A percentile compares a stretch with the other conserved stretches of the same genome.
phyloP scores from a whole-genome alignment of 2,329 filamentous ascomycete genomes.

The Colletotrichum orbiculare region DNA sequence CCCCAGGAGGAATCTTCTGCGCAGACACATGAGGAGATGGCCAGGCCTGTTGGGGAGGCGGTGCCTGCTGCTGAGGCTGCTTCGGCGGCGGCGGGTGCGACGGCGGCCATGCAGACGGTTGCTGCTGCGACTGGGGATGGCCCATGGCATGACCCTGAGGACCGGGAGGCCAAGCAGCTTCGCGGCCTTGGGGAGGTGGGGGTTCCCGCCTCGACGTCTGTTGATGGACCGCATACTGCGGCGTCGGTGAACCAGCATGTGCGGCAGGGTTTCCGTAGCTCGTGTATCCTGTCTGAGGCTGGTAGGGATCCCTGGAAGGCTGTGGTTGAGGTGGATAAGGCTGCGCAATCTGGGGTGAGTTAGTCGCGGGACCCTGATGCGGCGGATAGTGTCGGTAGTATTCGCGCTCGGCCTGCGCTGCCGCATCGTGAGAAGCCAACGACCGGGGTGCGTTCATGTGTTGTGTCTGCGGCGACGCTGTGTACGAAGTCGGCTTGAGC shows the following conservation, averaged over 20 bases:
- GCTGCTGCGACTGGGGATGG: conserved; percentile 43
- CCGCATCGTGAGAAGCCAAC: conserved; percentile 53
- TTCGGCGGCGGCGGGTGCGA: conserved; percentile 48
- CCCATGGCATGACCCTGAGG: conserved; percentile 40
- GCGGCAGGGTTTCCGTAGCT: conserved; percentile 51
- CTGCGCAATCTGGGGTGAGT: conserved; percentile 59
- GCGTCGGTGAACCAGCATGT: conserved; percentile 62
- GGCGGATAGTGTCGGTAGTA: conserved; percentile 59
- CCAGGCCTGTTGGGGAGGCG: conserved; percentile 47
- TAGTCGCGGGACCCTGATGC: conserved; percentile 50
- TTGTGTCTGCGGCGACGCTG: conserved; percentile 62
- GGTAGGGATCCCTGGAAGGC: conserved; percentile 52
- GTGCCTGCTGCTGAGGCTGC: conserved; percentile 39
- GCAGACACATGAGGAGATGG: conserved; percentile 50
- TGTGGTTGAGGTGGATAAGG: conserved; percentile 57
- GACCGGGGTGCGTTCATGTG: conserved; percentile 58
- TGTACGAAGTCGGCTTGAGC: conserved; percentile 61
- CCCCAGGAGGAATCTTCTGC: conserved; percentile 49
- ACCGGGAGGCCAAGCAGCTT: conserved; percentile 48
- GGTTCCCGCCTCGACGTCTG: conserved; percentile 57
- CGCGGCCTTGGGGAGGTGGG: conserved; percentile 46
- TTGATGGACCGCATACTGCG: conserved; percentile 65
- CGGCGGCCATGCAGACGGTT: conserved; percentile 47
- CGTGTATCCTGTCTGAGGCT: conserved; percentile 55
- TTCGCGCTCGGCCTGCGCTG: conserved; percentile 54